Base-by-base conservation (phyloP, 495 filamentous ascomycete species). In the Saxophila tyrrhenica region DNA sequence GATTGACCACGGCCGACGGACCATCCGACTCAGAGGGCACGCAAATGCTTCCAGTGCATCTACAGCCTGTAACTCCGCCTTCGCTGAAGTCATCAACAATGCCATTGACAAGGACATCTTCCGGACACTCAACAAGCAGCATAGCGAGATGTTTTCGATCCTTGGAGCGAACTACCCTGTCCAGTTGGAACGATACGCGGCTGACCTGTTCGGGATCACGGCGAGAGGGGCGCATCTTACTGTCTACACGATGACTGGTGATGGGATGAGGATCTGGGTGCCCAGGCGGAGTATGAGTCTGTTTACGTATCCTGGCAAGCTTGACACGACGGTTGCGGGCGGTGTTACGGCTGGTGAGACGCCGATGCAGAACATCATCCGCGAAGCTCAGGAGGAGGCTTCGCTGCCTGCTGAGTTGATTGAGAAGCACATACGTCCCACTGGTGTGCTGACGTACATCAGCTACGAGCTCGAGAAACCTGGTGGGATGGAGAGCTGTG, bases 271-370 rank as follows among this genome's bases (percentile, higher is more conserved):
- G 25, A 58, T 79, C 38, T 83, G 78, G 78, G 70, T 81, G 22
- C 67, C 72, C 2, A 62, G 71, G 11, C 67, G 79, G 1, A 65
- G 69, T 21, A 50, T 59, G 10, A 62, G 65, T 17, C 69, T 75
- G 50, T 69, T 70, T 39, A 78, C 73, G 0, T 78, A 72, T 46
- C 75, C 78, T 0, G 65, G 67, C 5, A 72, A 70, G 69, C 70
- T 83, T 5, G 78, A 81, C 60, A 69, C 59, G 2, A 72, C 77
- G 0, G 78, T 80, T 0, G 79, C 73, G 2, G 78, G 77, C 5
- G 76, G 76, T 13, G 64, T 81, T 3, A 57, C 58, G 8, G 62
- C 70, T 2, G 69, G 67, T 0, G 62, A 70, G 35, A 59, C 56
- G 0, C 73, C 78, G 0, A 61, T 72, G 17, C 70, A 74, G 1